Evolutionary conservation across 768 basidiomycete species (phyloP), one percentile per base, ranked within the genome.

Genomic region (Dacryopinax primogenitus): DNA sequence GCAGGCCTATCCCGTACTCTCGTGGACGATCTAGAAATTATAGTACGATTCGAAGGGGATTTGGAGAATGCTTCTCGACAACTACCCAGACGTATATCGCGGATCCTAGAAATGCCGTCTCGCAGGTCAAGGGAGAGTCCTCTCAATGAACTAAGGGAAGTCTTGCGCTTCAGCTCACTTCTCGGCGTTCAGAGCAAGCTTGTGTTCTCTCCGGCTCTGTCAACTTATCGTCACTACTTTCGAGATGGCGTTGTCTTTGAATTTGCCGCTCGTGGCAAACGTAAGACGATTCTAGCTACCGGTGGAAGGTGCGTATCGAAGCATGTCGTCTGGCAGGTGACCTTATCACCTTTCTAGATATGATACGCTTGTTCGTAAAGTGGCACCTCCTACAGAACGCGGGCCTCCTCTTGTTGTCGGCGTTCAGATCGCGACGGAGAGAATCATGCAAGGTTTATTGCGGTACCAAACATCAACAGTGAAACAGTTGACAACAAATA

Each of bases 371-470:
- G 86, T 92, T 64, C 66, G 77, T 15, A 80, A 82, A 7, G 86
- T 85, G 70, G 78, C 82, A 2, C 78, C 83, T 1, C 77, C 82
- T 0, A 83, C 84, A 69, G 74, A 58, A 30, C 51, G 51, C 3
- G 51, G 32, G 30, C 51, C 51, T 9, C 51, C 51, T 6, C 51
- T 58, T 30, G 51, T 58, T 6, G 51, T 88, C 44, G 89, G 84
- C 0, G 74, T 91, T 9, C 89, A 91, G 68, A 85, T 92, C 36
- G 83, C 85, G 2, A 76, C 92, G 2, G 88, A 92, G 72, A 88
- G 86, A 76, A 88, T 92, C 66, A 83, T 86, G 0, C 76, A 80
- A 0, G 80, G 83, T 12, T 77, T 92, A 1, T 88, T 87, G 0
- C 77, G 83, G 1, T 87, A 83, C 71, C 89, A 92, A 71, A 82